Base-by-base conservation (phyloP, 768 basidiomycete genomes). In the Boletus rufocinnamomeus region DNA sequence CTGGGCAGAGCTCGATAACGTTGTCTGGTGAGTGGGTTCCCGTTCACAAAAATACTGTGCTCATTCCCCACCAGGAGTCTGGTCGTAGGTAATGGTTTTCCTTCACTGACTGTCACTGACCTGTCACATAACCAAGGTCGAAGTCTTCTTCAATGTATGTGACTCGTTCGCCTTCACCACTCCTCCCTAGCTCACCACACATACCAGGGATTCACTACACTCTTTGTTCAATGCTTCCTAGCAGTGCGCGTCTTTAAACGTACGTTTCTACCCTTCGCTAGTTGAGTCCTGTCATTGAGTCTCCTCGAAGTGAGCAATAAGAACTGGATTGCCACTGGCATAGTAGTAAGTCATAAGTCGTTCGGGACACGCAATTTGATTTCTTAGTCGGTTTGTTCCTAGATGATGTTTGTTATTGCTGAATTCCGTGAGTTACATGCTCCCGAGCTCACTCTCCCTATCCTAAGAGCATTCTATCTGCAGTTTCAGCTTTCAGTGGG, bases 141-240 rank as follows among this genome's bases (percentile, higher is more conserved):
- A 82, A 65, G 76, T 82, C 17, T 64, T 82, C 23, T 81, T 83
- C 65, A 84, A 82, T 65, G 83, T 70, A 58, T 14, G 43, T 4
- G 4, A 14, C 2, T 45, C 10, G 6, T 32, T 58, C n/a, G 9
- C 9, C 21, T 17, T 35, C 28, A 43, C 14, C 6, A 14, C 43
- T 14, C 43, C 21, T 23, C 43, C 32, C 13, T 46, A n/a, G 8
- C 37, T 63, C 34, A 66, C 46, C 23, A 48, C 21, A 11, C 16
- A 14, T 32, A 6, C 14, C 32, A 70, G 69, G 63, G 75, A 27
- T 64, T 82, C 23, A 83, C 80, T 14, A 81, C 78, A 6, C 71
- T 77, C 40, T 67, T 83, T 21, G 84, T 85, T 8, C 85, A 86
- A 71, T 76, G 81, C 38, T 85, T 85, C 70, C 75, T 84, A 57